Conservation (phyloP, 2,329 filamentous ascomycete species). For the Corinectria fuckeliana region DNA sequence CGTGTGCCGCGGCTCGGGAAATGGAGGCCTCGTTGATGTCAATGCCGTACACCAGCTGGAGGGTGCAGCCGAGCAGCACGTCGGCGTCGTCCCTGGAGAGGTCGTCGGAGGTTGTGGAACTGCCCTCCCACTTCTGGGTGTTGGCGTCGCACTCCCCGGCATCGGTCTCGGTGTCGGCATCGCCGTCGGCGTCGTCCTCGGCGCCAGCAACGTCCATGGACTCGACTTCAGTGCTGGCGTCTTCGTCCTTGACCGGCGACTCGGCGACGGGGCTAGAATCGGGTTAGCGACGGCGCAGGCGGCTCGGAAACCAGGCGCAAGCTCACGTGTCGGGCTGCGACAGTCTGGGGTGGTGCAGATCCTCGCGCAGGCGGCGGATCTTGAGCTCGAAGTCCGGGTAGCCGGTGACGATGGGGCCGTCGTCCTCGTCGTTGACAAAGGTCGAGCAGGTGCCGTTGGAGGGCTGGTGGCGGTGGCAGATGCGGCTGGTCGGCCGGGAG, state of each 20-base stretch:
- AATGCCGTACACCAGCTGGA: conserved; percentile 48
- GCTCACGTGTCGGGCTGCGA: conserved; percentile 23
- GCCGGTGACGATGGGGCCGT: conserved; percentile 35
- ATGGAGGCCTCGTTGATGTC: conserved; percentile 44
- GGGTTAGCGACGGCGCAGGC: background rate
- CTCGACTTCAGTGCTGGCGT: conserved; percentile 25
- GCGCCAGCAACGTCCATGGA: conserved; percentile 2
- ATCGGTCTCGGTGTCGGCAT: background rate
- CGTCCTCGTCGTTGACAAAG: conserved; percentile 47
- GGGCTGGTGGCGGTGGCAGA: conserved; percentile 43
- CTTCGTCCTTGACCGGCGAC: conserved; percentile 32
- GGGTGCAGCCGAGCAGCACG: conserved; percentile 43
- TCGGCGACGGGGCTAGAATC: conserved; percentile 24
- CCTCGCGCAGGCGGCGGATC: conserved; percentile 27
- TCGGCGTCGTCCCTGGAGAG: conserved; percentile 44
- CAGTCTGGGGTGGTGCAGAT: conserved; percentile 9
- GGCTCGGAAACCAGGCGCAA: background rate
- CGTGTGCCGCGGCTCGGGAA: conserved; percentile 37
- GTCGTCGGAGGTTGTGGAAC: conserved; percentile 38
- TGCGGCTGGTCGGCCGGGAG: conserved; percentile 37
- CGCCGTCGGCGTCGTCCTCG: background rate
- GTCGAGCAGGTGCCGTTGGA: conserved; percentile 48
- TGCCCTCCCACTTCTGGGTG: conserved; percentile 26
- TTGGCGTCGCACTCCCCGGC: conserved; percentile 15
- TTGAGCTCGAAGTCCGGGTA: conserved; percentile 39